These are phyloP conservation scores for Penicilliopsis zonata DNA, from an alignment of 495 filamentous ascomycete species.

Conservation along the genomic window DNA sequence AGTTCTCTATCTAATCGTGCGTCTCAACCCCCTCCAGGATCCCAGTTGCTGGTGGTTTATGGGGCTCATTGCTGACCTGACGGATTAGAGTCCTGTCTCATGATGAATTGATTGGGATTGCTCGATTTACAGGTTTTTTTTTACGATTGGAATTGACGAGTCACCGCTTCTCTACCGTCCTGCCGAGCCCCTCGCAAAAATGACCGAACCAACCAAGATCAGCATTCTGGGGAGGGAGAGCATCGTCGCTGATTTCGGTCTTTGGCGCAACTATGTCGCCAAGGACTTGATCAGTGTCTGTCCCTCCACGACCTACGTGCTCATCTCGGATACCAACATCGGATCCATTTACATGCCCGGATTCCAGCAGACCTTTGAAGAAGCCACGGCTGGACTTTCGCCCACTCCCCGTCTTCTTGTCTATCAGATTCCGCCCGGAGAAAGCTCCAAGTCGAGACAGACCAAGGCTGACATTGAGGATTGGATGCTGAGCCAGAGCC, in stretches of 20 bases:
- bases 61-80: no score
- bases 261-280: constrained; percentile 74
- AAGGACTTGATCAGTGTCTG: constrained; percentile 69
- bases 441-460: constrained; percentile 81
- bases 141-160: not conserved
- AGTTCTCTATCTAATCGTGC: not conserved
- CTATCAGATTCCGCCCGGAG: constrained; percentile 80
- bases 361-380: constrained; percentile 63
- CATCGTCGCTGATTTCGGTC: constrained; percentile 84
- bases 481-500: constrained; percentile 78
- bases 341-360: constrained; percentile 61
- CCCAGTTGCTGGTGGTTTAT: no score
- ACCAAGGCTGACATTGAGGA: constrained; percentile 95
- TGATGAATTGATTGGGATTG: not conserved
- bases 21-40: not conserved
- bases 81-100: no score
- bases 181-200: constrained; percentile 7
- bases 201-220: constrained; percentile 35
- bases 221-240: constrained; percentile 56
- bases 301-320: constrained; percentile 80
- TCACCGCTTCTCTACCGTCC: not conserved
- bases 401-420: constrained; percentile 60
- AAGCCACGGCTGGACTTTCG: constrained; percentile 34
- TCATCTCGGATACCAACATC: constrained; percentile 94
- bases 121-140: no score